phyloP scores from a whole-genome alignment of 2,329 filamentous ascomycete genomes.

The Curvularia verruculosa region DNA sequence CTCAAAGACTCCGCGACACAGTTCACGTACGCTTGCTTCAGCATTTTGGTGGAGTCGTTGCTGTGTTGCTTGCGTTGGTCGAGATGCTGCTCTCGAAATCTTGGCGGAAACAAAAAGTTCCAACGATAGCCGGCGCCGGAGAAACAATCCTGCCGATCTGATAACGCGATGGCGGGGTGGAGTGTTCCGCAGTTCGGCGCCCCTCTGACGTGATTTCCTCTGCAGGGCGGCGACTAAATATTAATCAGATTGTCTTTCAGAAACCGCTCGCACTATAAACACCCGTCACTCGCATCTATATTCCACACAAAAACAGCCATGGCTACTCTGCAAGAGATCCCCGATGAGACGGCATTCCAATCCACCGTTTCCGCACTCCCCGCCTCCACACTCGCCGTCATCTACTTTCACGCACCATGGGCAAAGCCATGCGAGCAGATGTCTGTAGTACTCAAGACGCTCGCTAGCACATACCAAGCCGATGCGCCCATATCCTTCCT shows the following conservation, averaged over 20 bases:
- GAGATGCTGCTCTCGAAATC: constrained; percentile 24
- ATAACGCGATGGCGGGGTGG: constrained; percentile 17
- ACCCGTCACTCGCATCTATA: background rate
- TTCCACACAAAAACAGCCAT: constrained; percentile 22
- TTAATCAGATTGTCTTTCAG: constrained; percentile 11
- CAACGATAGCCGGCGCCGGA: constrained; percentile 13
- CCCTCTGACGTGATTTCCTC: constrained; percentile 17
- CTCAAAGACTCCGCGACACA: rapidly evolving
- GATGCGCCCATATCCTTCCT: constrained; percentile 79
- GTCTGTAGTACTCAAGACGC: constrained; percentile 81
- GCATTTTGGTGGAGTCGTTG: constrained; percentile 30
- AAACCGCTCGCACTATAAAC: background rate
- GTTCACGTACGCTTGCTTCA: constrained; percentile 41
- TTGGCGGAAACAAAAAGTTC: constrained; percentile 28
- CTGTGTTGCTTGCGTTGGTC: constrained; percentile 5
- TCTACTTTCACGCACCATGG: constrained; percentile 97
- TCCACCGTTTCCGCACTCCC: constrained; percentile 71
- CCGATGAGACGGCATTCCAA: constrained; percentile 74
- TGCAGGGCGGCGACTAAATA: constrained; percentile 16
- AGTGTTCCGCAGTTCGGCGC: constrained; percentile 15
- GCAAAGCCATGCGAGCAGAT: constrained; percentile 95
- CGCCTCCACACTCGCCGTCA: constrained; percentile 73
- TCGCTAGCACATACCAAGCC: constrained; percentile 83
- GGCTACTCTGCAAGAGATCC: constrained; percentile 74
- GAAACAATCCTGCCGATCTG: constrained; percentile 19